Percentiles rank a stretch among this genome's conserved stretches.
These are phyloP conservation scores for Tricholoma saponaceum DNA, from an alignment of 768 basidiomycete genomes.

Conservation along the genomic window DNA sequence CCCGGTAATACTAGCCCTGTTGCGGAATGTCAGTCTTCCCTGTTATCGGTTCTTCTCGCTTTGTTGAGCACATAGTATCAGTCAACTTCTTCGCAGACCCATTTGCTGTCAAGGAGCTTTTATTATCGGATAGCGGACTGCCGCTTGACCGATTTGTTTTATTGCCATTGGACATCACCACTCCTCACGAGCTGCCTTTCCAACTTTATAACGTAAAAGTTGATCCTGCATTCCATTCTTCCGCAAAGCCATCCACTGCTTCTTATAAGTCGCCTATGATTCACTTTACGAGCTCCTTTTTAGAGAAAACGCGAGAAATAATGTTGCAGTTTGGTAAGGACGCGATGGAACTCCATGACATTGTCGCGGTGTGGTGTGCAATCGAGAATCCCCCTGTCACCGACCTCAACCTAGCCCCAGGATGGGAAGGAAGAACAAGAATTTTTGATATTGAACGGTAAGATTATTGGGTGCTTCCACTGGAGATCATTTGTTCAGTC, in stretches of 20 bases:
- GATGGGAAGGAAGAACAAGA: slow-evolving; percentile 54
- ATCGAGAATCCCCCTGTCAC: slow-evolving; percentile 60
- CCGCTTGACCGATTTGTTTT: slow-evolving; percentile 67
- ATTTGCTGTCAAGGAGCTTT: slow-evolving; percentile 69
- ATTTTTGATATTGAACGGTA: slow-evolving; percentile 72
- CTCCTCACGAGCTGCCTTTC: slow-evolving; percentile 76
- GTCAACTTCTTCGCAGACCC: slow-evolving; percentile 90
- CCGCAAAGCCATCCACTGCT: slow-evolving; percentile 41
- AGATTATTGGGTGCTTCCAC: slow-evolving; percentile 1
- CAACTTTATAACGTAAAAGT: slow-evolving; percentile 51
- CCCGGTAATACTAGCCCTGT: slow-evolving; percentile 82
- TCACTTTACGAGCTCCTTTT: slow-evolving; percentile 79
- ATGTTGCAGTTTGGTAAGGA: slow-evolving; percentile 83
- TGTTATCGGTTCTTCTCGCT: not conserved
- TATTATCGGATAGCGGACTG: slow-evolving; percentile 43
- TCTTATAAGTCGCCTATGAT: slow-evolving; percentile 52
- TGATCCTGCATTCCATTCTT: slow-evolving; percentile 56
- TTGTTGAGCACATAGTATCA: slow-evolving; percentile 21
- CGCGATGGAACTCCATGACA: slow-evolving; percentile 88
- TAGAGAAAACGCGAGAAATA: slow-evolving; percentile 68
- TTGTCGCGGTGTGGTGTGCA: slow-evolving; percentile 86
- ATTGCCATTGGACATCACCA: slow-evolving; percentile 80
- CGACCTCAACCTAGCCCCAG: slow-evolving; percentile 29
- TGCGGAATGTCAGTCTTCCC: slow-evolving; percentile 68
- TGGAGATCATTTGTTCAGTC: not conserved